Evolutionary conservation across 306 rosid genomes (phyloP).

Genomic region (Chamaecrista fasciculata): DNA sequence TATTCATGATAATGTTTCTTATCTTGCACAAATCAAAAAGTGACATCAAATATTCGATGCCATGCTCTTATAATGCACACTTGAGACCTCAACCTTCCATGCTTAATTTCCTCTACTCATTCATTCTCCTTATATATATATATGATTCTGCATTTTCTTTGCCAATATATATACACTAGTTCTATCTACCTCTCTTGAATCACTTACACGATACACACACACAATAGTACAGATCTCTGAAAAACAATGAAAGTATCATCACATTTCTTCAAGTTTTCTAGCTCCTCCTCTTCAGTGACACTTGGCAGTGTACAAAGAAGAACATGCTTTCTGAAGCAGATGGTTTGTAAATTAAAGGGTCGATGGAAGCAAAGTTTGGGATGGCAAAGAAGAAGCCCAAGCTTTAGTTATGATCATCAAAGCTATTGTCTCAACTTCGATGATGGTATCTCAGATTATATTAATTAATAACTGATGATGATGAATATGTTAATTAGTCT

Average conservation of each 20-base stretch:
- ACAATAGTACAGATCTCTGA: neutral
- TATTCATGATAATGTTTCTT: constrained; percentile 33
- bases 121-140: constrained; percentile 5
- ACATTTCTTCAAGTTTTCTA: constrained; percentile 32
- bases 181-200: neutral
- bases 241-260: constrained; percentile 34
- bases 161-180: neutral
- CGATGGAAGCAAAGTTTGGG: constrained; percentile 50
- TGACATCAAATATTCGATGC: constrained; percentile 29
- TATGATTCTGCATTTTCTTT: constrained; percentile 20
- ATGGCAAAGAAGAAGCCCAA: constrained; percentile 32
- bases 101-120: constrained; percentile 5
- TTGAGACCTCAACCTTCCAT: constrained; percentile 27
- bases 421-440: constrained; percentile 72
- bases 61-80: constrained; percentile 25
- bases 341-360: constrained; percentile 50
- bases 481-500: too few relatives aligned
- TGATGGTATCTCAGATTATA: constrained; percentile 40
- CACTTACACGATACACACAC: too few relatives aligned
- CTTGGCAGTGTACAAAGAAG: constrained; percentile 26
- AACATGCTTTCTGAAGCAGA: constrained; percentile 32
- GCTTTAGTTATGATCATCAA: constrained; percentile 59
- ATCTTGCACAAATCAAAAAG: constrained; percentile 33
- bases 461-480: constrained; percentile 5
- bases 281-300: constrained; percentile 41